These are phyloP conservation scores for Tilletia indica DNA, from an alignment of 1,284 basidiomycete species.

Conservation along the genomic window DNA sequence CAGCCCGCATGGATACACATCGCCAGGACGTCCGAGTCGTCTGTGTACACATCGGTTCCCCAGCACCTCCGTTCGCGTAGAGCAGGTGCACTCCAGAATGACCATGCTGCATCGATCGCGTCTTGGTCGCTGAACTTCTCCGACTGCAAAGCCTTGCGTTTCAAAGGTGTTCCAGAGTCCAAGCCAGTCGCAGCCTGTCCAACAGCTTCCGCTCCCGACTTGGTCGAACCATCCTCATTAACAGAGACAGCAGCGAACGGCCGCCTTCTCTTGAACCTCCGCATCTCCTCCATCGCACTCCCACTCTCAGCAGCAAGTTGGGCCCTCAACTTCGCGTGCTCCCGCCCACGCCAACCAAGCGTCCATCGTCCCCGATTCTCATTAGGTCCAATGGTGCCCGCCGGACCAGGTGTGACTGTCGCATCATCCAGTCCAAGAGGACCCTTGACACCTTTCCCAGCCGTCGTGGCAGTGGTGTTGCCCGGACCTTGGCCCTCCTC, in stretches of 20 bases:
- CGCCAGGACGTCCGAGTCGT: constrained; percentile 63
- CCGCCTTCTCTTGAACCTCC: background rate
- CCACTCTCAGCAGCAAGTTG: constrained; percentile 11
- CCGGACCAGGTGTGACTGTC: background rate
- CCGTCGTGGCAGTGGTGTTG: background rate
- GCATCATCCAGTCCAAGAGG: constrained; percentile 5
- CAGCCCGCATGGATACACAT: constrained; percentile 63
- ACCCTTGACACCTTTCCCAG: background rate
- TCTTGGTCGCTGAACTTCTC: background rate
- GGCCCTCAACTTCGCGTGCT: constrained; percentile 32
- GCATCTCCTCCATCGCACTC: constrained; percentile 19
- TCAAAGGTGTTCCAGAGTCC: too few relatives aligned
- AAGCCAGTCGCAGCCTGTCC: constrained; percentile 14
- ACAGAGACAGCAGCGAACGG: too few relatives aligned
- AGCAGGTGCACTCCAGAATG: constrained; percentile 45
- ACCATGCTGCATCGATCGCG: constrained; percentile 29
- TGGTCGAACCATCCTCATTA: constrained; percentile 17
- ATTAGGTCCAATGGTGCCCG: background rate
- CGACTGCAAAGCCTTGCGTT: background rate
- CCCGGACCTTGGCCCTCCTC: background rate
- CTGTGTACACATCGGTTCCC: constrained; percentile 66
- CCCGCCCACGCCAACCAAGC: constrained; percentile 50
- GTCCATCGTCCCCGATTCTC: constrained; percentile 32
- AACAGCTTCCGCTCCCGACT: background rate
- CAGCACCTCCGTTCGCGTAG: constrained; percentile 58